These are phyloP conservation scores for Syzygium jambos DNA, from an alignment of 345 rosid genomes.

Conservation along the genomic window DNA sequence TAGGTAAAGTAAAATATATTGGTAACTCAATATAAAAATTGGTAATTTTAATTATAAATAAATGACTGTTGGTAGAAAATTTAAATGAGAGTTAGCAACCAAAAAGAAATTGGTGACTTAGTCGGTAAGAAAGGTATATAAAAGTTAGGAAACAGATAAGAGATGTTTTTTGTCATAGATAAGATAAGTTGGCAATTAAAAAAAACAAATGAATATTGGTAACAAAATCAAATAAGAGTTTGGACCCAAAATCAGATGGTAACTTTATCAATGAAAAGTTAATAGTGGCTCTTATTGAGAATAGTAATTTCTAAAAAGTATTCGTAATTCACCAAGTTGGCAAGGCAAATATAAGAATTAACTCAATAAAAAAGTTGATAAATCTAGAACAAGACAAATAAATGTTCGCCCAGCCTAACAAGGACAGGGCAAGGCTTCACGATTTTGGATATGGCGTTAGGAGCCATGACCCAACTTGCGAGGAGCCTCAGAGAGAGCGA, in stretches of 20 bases:
- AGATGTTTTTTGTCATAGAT: not conserved
- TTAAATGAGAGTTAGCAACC: not conserved
- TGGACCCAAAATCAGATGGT: not conserved
- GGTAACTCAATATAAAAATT: not conserved
- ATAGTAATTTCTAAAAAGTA: not conserved
- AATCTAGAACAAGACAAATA: not conserved
- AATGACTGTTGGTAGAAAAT: not conserved
- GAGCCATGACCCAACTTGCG: not conserved
- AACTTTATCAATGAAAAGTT: not conserved
- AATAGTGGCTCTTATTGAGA: not conserved
- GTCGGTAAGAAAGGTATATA: not conserved
- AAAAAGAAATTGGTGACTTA: not conserved
- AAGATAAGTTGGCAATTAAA: not conserved
- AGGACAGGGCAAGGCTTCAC: not conserved
- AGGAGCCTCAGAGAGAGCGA: not conserved
- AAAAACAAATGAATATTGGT: not conserved
- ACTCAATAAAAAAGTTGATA: not conserved
- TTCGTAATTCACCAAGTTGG: not conserved
- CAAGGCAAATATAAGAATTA: not conserved
- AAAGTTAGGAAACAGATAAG: not conserved
- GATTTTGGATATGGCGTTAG: not conserved
- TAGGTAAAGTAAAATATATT: not conserved
- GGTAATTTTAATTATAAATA: not conserved
- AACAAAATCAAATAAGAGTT: not conserved
- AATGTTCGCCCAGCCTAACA: not conserved